Conservation (phyloP, 2,329 filamentous ascomycete genomes). For the Nothomitra cinnamomea region DNA sequence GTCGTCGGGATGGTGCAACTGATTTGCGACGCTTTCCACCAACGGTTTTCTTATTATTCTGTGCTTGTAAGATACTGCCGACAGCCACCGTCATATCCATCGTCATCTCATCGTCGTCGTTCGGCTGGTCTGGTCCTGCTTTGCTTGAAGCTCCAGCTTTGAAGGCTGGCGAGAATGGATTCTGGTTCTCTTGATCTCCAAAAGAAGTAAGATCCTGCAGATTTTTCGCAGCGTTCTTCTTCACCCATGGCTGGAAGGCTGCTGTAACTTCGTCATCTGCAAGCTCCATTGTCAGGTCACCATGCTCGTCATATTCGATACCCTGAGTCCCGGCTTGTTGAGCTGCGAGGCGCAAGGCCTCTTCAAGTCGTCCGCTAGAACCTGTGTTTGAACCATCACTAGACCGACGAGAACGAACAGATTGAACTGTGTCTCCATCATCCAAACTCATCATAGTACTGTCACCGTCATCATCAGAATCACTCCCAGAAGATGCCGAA, state of each 20-base stretch:
- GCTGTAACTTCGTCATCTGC: conserved; percentile 54
- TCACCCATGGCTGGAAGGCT: conserved; percentile 57
- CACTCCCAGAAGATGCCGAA: conserved; percentile 39
- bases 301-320: conserved; percentile 39
- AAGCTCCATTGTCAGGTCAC: conserved; percentile 34
- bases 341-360: conserved; percentile 59
- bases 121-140: neutral
- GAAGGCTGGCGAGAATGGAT: conserved; percentile 16
- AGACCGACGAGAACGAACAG: conserved; percentile 43
- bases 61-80: conserved; percentile 30
- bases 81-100: conserved; percentile 36
- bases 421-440: conserved; percentile 47
- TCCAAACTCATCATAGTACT: conserved; percentile 73
- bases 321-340: conserved; percentile 57
- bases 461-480: conserved; percentile 42
- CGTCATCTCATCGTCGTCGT: conserved; percentile 9
- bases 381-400: conserved; percentile 36
- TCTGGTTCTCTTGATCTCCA: conserved; percentile 32
- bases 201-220: conserved; percentile 14
- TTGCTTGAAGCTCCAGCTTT: neutral
- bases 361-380: conserved; percentile 59
- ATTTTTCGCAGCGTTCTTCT: conserved; percentile 20
- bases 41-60: conserved; percentile 15
- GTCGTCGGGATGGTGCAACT: conserved; percentile 15
- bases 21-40: conserved; percentile 17